phyloP scores from a whole-genome alignment of 2,329 filamentous ascomycete genomes.

The Geoglossum cookeanum region DNA sequence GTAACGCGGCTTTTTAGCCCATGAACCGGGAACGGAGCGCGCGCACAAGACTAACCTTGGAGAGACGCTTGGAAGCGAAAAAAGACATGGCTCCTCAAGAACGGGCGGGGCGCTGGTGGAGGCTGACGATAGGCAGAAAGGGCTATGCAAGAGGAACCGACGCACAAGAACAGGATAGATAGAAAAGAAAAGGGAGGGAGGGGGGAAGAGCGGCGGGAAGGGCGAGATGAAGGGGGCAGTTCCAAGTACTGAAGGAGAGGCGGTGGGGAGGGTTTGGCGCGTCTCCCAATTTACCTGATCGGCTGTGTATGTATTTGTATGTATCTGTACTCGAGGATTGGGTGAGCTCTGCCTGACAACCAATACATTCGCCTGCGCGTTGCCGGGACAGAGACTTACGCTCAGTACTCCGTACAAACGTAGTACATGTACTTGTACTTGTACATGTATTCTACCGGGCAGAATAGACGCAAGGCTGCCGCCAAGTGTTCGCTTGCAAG shows the following conservation, averaged over 20 bases:
- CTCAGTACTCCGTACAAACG: too few species aligned
- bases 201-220: not conserved
- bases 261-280: not conserved
- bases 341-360: too few species aligned
- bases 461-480: too few species aligned
- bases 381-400: too few species aligned
- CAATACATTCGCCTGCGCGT: too few species aligned
- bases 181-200: not conserved
- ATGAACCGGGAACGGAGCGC: not conserved
- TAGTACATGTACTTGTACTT: too few species aligned
- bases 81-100: constrained; percentile 19
- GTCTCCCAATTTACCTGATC: too few species aligned
- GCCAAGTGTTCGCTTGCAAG: too few species aligned
- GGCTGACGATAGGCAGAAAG: not conserved
- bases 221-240: not conserved
- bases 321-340: too few species aligned
- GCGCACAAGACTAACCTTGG: constrained; percentile 15
- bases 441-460: too few species aligned
- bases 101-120: not conserved
- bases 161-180: not conserved
- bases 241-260: not conserved
- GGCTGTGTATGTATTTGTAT: too few species aligned
- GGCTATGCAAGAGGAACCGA: not conserved
- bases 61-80: constrained; percentile 27
- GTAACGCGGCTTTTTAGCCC: constrained; percentile 10